These are phyloP conservation scores for Cyberlindnera euphorbiae DNA, from an alignment of 805 yeast genomes.

Conservation along the genomic window DNA sequence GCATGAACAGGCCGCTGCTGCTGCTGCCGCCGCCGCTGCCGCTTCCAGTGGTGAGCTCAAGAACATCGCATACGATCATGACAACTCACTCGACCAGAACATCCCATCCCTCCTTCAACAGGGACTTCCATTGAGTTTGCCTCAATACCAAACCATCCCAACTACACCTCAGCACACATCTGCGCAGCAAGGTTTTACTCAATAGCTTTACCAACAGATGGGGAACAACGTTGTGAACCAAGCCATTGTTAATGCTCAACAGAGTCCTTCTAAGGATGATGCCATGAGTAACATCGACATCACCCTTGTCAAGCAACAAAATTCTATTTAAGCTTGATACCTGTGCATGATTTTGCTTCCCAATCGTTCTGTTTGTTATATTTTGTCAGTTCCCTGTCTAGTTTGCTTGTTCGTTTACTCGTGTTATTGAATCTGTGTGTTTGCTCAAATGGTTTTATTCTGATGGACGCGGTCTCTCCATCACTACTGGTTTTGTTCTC, in stretches of 20 bases:
- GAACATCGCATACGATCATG: conserved; percentile 9
- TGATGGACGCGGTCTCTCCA: no score
- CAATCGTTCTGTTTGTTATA: conserved; percentile 2
- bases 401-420: no score
- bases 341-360: not conserved
- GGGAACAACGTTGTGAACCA: conserved; percentile 21
- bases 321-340: conserved; percentile 1
- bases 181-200: conserved; percentile 4
- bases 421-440: not conserved
- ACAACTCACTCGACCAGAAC: conserved; percentile 22
- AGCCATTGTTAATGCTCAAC: conserved; percentile 25
- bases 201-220: conserved; percentile 9
- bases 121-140: conserved; percentile 6
- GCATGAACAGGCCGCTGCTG: conserved; percentile 12
- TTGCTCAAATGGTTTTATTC: no score
- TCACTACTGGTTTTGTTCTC: not conserved
- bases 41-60: conserved; percentile 7
- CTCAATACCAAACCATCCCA: conserved; percentile 6
- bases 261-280: conserved; percentile 18
- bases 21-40: not conserved
- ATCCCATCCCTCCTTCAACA: conserved; percentile 25
- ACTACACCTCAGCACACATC: conserved; percentile 13
- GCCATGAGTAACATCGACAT: conserved; percentile 25
- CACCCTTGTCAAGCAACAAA: conserved; percentile 24
- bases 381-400: not conserved